Evolutionary conservation across 768 basidiomycete genomes (phyloP).

Genomic region (Leccinum olivaceopallidum): DNA sequence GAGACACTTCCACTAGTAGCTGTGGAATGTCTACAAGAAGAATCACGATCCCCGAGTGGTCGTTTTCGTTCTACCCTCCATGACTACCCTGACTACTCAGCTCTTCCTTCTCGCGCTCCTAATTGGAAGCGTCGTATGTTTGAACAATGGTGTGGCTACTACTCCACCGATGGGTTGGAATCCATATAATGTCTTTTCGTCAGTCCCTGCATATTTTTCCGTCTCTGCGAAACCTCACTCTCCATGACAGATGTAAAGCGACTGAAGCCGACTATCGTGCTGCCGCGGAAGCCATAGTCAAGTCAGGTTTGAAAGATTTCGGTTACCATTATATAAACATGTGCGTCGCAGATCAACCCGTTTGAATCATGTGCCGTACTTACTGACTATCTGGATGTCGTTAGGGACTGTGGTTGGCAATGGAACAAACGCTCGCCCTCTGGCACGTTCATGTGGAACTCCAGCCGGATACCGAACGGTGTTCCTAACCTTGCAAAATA

Average conservation of each 20-base stretch:
- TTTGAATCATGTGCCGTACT: not conserved
- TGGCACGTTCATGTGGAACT: conserved; percentile 10
- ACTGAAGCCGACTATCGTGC: conserved; percentile 8
- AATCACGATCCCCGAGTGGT: not conserved
- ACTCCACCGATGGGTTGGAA: conserved; percentile 21
- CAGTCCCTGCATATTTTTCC: not conserved
- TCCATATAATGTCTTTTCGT: conserved; percentile 17
- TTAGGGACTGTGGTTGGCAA: conserved; percentile 19
- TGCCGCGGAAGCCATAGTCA: conserved; percentile 7
- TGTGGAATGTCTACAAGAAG: not conserved
- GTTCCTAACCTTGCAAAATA: conserved; percentile 13
- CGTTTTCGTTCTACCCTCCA: not conserved
- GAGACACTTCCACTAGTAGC: not conserved
- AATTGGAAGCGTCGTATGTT: not conserved
- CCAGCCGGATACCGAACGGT: conserved; percentile 9
- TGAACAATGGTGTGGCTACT: conserved; percentile 14
- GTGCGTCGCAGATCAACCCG: not conserved
- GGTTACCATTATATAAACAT: conserved; percentile 15
- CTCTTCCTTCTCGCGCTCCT: conserved; percentile 5
- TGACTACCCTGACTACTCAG: not conserved
- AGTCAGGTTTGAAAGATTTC: conserved; percentile 1
- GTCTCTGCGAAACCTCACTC: not conserved
- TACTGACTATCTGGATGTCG: not conserved
- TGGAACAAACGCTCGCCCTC: conserved; percentile 1
- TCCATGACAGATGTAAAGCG: conserved; percentile 8